Conservation (phyloP, 768 basidiomycete genomes). For the Rhodotorula diobovata region DNA sequence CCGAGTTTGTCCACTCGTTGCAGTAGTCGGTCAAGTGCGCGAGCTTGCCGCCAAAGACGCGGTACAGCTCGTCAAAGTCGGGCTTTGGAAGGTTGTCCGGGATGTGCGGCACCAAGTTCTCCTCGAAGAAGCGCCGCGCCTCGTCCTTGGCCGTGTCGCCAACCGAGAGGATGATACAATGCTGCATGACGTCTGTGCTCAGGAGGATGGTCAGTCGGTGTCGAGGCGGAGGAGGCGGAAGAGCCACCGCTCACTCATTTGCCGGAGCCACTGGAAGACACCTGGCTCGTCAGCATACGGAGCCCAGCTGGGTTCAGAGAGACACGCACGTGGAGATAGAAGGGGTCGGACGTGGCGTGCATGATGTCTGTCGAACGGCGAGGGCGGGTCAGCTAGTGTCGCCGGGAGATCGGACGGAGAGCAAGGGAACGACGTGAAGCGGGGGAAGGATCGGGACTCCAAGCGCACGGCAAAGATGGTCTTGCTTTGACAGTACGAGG, state of each 20-base stretch:
- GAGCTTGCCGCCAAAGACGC: constrained; percentile 77
- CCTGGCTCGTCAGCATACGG: too few relatives aligned
- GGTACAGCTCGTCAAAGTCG: constrained; percentile 68
- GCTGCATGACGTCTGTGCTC: constrained; percentile 32
- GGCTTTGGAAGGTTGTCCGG: constrained; percentile 59
- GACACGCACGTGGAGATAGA: constrained; percentile 30
- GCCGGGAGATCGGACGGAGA: not conserved
- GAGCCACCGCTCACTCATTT: not conserved
- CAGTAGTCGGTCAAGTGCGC: constrained; percentile 77
- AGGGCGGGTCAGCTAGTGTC: not conserved
- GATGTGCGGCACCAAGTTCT: constrained; percentile 64
- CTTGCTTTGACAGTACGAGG: constrained; percentile 81
- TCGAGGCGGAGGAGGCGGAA: not conserved
- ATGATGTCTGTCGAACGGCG: constrained; percentile 15
- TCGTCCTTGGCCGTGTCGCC: constrained; percentile 73
- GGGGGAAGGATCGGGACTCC: constrained; percentile 61
- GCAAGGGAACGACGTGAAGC: not conserved
- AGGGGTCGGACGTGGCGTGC: constrained; percentile 27
- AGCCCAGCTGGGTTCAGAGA: too few relatives aligned
- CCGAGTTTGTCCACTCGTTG: constrained; percentile 53
- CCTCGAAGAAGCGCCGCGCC: constrained; percentile 62
- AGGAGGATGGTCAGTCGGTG: not conserved
- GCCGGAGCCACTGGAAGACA: not conserved
- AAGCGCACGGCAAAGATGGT: constrained; percentile 76
- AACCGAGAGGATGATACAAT: constrained; percentile 64